Evolutionary conservation across 148 eudicot genomes (phyloP), one percentile per base, ranked within the genome.

Genomic region (Gaultheria prostrata): DNA sequence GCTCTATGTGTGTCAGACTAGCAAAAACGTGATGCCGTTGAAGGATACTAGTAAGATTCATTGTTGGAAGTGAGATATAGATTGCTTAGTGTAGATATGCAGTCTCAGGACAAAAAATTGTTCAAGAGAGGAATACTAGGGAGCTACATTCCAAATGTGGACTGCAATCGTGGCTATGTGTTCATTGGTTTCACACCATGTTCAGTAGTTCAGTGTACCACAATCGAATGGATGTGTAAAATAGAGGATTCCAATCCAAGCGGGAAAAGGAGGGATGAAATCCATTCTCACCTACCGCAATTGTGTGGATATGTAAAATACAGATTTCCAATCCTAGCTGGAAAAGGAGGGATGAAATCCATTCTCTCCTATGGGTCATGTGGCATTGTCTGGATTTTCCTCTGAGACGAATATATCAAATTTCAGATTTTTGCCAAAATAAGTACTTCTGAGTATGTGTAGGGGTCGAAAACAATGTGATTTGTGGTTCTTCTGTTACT

Each of bases 1-100:
- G 1, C 49, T 80, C 26, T 15, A 49, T 84, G 85, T 39, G 83
- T 14, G 26, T 82, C 57, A 50, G 32, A 49, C 35, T 49, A 12
- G 57, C 3, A 33, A 12, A 76, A 6, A 13, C 24, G 17, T 4
- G 57, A 49, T 49, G 79, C 54, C 28, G 15, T 48, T 76, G 54
- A 46, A n/a, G 2, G 32, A n/a, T 26, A 49, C 14, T 28, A 15
- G 24, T 76, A 5, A 6, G 18, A 43, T 21, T 39, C 48, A 9
- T 39, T 21, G 28, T 11, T 24, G 48, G 26, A 43, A 74, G 20
- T 39, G 11, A 43, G 43, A 20, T 43, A 43, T n/a, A 74, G 9
- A 43, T 43, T 18, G 0, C 30, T 43, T 21, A 18, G 21, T 35
- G 50, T 43, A 10, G 50, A 46, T 74, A 43, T 74, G 45, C 50